Evolutionary conservation across 306 rosid genomes (phyloP).

Genomic region (Vigna nakashimae): DNA sequence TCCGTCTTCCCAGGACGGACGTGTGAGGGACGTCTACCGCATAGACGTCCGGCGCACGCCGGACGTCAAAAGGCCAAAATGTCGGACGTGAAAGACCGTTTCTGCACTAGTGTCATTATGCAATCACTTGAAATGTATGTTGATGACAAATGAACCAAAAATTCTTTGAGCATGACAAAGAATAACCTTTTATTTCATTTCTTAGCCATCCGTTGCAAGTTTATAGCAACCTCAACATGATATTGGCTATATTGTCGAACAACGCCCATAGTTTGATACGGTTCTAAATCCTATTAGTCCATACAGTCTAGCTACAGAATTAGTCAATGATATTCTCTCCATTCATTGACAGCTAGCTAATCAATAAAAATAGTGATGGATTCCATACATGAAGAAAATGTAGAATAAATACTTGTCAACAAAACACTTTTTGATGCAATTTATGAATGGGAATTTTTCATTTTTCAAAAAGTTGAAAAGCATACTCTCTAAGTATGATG

Average conservation of each 20-base stretch:
- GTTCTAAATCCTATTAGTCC: background rate
- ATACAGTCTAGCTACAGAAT: background rate
- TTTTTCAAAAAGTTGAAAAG: conserved; percentile 12
- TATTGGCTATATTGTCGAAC: background rate
- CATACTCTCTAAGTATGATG: too few species aligned
- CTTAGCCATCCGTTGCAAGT: background rate
- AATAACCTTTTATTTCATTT: background rate
- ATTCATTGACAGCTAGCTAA: conserved; percentile 7
- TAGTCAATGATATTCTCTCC: conserved; percentile 23
- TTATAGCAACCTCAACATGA: background rate
- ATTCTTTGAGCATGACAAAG: background rate
- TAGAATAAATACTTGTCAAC: conserved; percentile 20
- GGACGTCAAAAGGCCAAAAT: too few species aligned
- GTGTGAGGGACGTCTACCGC: too few species aligned
- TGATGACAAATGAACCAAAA: background rate
- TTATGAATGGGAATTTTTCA: background rate
- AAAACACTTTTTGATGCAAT: conserved; percentile 24
- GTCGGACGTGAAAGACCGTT: too few species aligned
- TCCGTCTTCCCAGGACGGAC: too few species aligned
- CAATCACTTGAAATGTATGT: background rate
- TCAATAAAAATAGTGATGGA: conserved; percentile 22
- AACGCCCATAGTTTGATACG: background rate
- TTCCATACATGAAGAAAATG: background rate
- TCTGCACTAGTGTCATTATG: too few species aligned
- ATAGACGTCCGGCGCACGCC: too few species aligned